Conservation (phyloP, 352 stramenopile genomes). For the Phytophthora syringae region DNA sequence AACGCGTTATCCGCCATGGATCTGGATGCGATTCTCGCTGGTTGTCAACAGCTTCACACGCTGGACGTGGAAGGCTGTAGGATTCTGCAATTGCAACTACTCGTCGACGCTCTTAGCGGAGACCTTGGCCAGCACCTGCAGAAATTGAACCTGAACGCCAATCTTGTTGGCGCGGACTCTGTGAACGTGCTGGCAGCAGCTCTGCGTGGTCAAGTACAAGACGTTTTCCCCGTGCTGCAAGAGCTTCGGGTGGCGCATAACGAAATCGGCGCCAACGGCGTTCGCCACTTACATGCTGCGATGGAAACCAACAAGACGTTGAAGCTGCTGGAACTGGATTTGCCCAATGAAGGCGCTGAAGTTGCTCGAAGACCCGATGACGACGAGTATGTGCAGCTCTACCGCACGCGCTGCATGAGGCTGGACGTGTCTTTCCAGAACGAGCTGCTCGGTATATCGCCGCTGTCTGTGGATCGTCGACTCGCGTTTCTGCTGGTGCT, state of each 20-base stretch:
- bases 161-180: constrained; percentile 35
- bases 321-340: constrained; percentile 36
- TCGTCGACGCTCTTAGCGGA: constrained; percentile 35
- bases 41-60: constrained; percentile 25
- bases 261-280: constrained; percentile 39
- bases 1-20: constrained; percentile 40
- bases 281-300: constrained; percentile 33
- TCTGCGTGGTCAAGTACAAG: constrained; percentile 22
- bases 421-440: constrained; percentile 42
- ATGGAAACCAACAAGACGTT: constrained; percentile 41
- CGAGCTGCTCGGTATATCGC: constrained; percentile 29
- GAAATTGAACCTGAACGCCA: constrained; percentile 40
- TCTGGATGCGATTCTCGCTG: constrained; percentile 31
- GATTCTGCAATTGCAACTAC: constrained; percentile 38
- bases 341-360: constrained; percentile 28
- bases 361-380: constrained; percentile 23
- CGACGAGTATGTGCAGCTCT: constrained; percentile 39
- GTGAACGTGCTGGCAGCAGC: constrained; percentile 33
- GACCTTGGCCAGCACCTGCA: constrained; percentile 31
- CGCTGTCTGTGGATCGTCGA: constrained; percentile 21
- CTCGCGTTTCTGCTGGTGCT: constrained; percentile 32
- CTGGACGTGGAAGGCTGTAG: constrained; percentile 44
- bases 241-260: constrained; percentile 38
- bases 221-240: constrained; percentile 22
- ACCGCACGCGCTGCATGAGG: constrained; percentile 42